Base-by-base conservation (phyloP, 805 yeast genomes). In the Cyberlindnera subsufficiens region DNA sequence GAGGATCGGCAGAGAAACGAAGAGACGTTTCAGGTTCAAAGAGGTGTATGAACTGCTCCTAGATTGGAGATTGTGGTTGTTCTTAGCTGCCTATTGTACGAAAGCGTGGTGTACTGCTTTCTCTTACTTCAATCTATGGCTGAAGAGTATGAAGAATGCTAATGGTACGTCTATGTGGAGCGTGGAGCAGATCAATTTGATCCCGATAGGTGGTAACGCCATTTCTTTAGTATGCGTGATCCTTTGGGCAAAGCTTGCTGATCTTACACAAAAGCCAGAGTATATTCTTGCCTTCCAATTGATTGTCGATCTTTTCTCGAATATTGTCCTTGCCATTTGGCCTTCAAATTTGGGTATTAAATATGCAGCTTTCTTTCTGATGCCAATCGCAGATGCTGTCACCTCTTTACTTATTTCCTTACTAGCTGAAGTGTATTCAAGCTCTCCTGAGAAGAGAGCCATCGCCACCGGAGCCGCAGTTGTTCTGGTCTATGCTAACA, bases 381-480 rank as follows among this genome's bases (percentile, higher is more conserved):
- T 48, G 8, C 43, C 48, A n/a, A 20, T 44, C 1, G 32, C 44
- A 27, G 50, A 43, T 37, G 49, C 45, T 2, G 39, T 42, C 9
- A 42, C 45, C 10, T 37, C 52, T 1, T 18, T 48, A 13, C 11
- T 48, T 9, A 43, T 50, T n/a, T 42, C 50, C 2, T 30, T 47
- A 4, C 8, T 50, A 9, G 46, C 52, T 3, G 54, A 50, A 30
- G 51, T 50, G 7, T 47, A 47, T 29, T 36, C 45, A n/a, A 54
- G 62, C 33, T 68, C 68, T 40, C 65, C 68, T 6, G 63, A 66
- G 42, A 63, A 65, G 41, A 54, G 74, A 45, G 63, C 71, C 6
- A 65, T 68, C 31, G 64, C 65, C 19, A 60, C 69, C 39, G 69
- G 68, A 17, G 49, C 60, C n/a, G 64, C 68, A 66, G 69, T 68